These are phyloP conservation scores for Lasiosphaeria miniovina DNA, from an alignment of 495 filamentous ascomycete species.

Conservation along the genomic window DNA sequence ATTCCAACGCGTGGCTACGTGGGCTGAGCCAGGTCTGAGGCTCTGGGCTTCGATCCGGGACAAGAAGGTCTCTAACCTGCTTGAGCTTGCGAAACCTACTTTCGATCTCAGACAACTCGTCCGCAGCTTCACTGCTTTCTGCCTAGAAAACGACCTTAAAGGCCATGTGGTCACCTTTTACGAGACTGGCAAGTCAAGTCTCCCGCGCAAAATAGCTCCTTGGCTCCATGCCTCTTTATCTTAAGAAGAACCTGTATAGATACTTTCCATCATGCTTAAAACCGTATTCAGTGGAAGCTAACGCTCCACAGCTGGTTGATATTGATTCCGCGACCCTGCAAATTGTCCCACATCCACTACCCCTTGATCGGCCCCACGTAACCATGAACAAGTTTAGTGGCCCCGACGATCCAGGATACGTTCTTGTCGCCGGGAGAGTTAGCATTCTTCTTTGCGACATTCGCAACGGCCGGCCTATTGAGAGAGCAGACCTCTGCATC, in stretches of 20 bases:
- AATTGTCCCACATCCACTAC: not conserved
- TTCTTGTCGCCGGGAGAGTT: conserved; percentile 4
- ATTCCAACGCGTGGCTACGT: conserved; percentile 20
- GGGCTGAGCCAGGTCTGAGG: too few species aligned
- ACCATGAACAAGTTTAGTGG: too few species aligned
- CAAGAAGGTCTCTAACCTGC: conserved; percentile 9
- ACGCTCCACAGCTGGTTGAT: not conserved
- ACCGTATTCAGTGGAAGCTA: too few species aligned
- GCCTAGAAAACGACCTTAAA: not conserved
- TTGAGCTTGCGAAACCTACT: conserved; percentile 8
- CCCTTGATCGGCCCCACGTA: too few species aligned
- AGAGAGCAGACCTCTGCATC: conserved; percentile 24
- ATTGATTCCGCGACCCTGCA: conserved; percentile 12
- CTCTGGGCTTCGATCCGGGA: not conserved
- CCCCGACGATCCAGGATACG: not conserved
- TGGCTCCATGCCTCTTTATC: too few species aligned
- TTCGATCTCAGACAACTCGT: conserved; percentile 9
- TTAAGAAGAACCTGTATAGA: not conserved
- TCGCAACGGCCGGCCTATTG: conserved; percentile 13
- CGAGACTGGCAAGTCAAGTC: not conserved
- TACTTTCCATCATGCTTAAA: not conserved
- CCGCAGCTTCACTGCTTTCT: conserved; percentile 10
- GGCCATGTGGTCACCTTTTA: conserved; percentile 13
- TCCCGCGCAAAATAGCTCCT: too few species aligned
- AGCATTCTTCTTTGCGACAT: conserved; percentile 6